Evolutionary conservation across 768 basidiomycete genomes (phyloP).

Genomic region (Obba rivulosa): DNA sequence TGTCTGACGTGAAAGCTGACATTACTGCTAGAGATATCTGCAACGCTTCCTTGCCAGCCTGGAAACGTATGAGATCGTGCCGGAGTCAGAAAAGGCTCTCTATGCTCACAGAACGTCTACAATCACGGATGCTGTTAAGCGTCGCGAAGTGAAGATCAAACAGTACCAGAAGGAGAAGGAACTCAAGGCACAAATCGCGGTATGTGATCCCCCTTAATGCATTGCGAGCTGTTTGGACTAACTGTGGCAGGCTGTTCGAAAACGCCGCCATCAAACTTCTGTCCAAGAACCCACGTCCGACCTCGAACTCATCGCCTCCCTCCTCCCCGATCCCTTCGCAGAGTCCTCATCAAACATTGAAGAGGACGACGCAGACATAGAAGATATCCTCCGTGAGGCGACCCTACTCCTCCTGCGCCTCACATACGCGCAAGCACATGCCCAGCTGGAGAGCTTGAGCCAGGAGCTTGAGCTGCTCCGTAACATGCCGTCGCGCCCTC

Average conservation of each 20-base stretch:
- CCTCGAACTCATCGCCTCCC: slow-evolving; percentile 58
- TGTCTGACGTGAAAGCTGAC: background rate
- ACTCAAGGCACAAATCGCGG: slow-evolving; percentile 65
- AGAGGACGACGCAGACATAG: slow-evolving; percentile 52
- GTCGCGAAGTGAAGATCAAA: slow-evolving; percentile 85
- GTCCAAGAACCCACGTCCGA: slow-evolving; percentile 35
- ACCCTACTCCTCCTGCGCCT: slow-evolving; percentile 69
- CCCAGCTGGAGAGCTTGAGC: slow-evolving; percentile 59
- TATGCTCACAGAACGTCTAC: slow-evolving; percentile 42
- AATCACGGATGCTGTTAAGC: slow-evolving; percentile 59
- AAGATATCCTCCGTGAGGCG: slow-evolving; percentile 62
- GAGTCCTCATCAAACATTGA: slow-evolving; percentile 18
- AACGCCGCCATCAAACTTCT: slow-evolving; percentile 39
- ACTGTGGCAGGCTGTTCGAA: slow-evolving; percentile 54
- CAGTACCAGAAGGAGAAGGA: slow-evolving; percentile 88
- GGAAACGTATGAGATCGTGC: slow-evolving; percentile 63
- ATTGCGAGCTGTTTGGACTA: too few species aligned
- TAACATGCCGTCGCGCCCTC: slow-evolving; percentile 45
- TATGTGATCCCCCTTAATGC: slow-evolving; percentile 24
- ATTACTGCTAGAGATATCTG: slow-evolving; percentile 8
- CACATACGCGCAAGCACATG: slow-evolving; percentile 61
- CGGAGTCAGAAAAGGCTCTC: slow-evolving; percentile 52
- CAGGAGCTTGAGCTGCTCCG: slow-evolving; percentile 71
- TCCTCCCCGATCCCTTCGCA: slow-evolving; percentile 38
- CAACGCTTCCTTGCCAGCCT: slow-evolving; percentile 33